Conservation (phyloP, 202 grass and related monocot species). For the Dendrocalamus latiflorus region DNA sequence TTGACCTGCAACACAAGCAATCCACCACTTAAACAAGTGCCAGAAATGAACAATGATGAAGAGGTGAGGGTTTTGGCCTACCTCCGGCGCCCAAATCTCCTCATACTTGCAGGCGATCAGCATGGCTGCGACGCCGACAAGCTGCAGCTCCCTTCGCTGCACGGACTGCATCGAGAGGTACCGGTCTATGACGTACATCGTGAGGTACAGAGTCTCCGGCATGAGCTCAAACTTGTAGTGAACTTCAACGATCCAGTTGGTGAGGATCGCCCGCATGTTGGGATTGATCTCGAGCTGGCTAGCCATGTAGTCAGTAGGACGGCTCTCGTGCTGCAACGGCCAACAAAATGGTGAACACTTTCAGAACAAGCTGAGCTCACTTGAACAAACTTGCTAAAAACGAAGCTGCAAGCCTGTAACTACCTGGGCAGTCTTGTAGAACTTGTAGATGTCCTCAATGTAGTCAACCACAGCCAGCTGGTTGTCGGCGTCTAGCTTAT, state of each 20-base stretch:
- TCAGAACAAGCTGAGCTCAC: neutral
- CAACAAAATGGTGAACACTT: neutral
- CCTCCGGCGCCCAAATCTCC: constrained; percentile 79
- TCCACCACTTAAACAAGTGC: neutral
- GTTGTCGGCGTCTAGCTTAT: constrained; percentile 50
- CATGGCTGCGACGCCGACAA: constrained; percentile 60
- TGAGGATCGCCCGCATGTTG: constrained; percentile 67
- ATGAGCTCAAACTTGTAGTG: constrained; percentile 58
- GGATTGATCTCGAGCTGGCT: constrained; percentile 53
- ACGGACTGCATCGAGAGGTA: constrained; percentile 59
- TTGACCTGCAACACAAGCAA: constrained; percentile 34
- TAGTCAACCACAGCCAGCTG: constrained; percentile 69
- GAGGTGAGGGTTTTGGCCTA: neutral
- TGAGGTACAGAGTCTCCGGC: constrained; percentile 78
- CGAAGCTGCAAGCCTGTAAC: neutral
- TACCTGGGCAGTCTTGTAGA: constrained; percentile 64
- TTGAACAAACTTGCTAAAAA: neutral
- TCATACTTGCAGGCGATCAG: constrained; percentile 85
- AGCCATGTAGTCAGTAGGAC: constrained; percentile 60
- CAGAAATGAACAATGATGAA: neutral
- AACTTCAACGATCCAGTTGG: constrained; percentile 61
- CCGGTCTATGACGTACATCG: constrained; percentile 52
- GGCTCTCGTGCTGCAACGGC: constrained; percentile 39
- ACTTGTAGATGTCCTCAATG: constrained; percentile 71
- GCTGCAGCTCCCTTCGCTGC: constrained; percentile 53